Conservation (phyloP, 768 basidiomycete genomes). For the Pulveroboletus ravenelii region DNA sequence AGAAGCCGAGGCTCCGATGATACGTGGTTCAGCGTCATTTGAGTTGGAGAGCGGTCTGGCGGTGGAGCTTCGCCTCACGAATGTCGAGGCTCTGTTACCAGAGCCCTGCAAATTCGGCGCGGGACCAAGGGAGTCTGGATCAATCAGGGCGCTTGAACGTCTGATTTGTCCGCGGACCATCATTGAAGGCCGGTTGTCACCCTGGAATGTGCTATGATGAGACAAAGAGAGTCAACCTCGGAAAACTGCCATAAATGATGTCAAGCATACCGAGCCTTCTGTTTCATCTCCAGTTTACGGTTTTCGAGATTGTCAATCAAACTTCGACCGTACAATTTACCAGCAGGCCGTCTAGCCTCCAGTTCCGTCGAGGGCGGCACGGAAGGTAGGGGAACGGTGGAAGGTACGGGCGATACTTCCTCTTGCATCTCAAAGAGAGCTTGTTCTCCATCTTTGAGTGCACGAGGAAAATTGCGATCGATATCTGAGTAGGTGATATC, state of each 20-base stretch:
- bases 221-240: constrained; percentile 5
- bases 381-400: constrained; percentile 28
- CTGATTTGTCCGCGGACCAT: constrained; percentile 65
- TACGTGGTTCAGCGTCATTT: constrained; percentile 37
- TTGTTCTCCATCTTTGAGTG: constrained; percentile 76
- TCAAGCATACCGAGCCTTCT: constrained; percentile 69
- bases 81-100: constrained; percentile 39
- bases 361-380: constrained; percentile 30
- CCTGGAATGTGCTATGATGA: constrained; percentile 68
- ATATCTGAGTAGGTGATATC: constrained; percentile 61
- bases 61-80: constrained; percentile 49
- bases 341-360: constrained; percentile 51
- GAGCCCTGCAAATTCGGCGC: constrained; percentile 45
- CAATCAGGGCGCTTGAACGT: constrained; percentile 67
- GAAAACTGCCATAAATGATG: not conserved
- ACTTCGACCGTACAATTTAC: constrained; percentile 82
- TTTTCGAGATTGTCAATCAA: constrained; percentile 86
- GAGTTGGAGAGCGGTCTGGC: constrained; percentile 67
- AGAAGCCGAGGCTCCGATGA: constrained; percentile 30
- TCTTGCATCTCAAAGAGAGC: constrained; percentile 44
- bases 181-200: constrained; percentile 89
- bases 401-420: constrained; percentile 34
- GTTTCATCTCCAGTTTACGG: constrained; percentile 77
- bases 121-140: constrained; percentile 54
- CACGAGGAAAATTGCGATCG: constrained; percentile 60